These are phyloP conservation scores for Wallacemonas sp. DNA, from an alignment of 208 protist species.

Conservation along the genomic window DNA sequence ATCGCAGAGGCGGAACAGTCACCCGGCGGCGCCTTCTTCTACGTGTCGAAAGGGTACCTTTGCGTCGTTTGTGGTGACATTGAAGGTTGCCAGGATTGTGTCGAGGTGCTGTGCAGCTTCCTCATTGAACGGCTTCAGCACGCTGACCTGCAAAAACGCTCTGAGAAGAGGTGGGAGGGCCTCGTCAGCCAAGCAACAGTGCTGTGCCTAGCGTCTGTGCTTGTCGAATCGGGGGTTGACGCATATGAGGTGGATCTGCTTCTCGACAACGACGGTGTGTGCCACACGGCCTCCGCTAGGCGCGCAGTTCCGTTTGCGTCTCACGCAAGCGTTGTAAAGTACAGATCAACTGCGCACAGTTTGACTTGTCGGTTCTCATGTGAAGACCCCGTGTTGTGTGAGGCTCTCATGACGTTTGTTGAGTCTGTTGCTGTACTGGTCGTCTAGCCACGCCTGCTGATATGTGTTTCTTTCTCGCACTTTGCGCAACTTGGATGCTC, in stretches of 20 bases:
- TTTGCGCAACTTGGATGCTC: too few relatives aligned
- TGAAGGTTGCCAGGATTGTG: not conserved
- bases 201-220: not conserved
- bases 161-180: not conserved
- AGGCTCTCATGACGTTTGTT: not conserved
- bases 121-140: not conserved
- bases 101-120: not conserved
- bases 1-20: not conserved
- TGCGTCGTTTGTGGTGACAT: not conserved
- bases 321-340: not conserved
- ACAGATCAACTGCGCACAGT: too few relatives aligned
- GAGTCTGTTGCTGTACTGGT: not conserved
- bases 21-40: not conserved
- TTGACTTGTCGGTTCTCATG: not conserved
- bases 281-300: not conserved
- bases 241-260: not conserved
- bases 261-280: not conserved
- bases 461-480: not conserved
- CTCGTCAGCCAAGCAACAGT: not conserved
- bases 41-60: not conserved
- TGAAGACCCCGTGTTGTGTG: not conserved
- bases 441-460: not conserved
- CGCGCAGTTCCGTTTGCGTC: not conserved
- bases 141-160: not conserved
- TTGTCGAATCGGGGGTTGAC: not conserved